These are phyloP conservation scores for Arthrobotrys sinensis DNA, from an alignment of 2,329 filamentous ascomycete species.

Conservation along the genomic window DNA sequence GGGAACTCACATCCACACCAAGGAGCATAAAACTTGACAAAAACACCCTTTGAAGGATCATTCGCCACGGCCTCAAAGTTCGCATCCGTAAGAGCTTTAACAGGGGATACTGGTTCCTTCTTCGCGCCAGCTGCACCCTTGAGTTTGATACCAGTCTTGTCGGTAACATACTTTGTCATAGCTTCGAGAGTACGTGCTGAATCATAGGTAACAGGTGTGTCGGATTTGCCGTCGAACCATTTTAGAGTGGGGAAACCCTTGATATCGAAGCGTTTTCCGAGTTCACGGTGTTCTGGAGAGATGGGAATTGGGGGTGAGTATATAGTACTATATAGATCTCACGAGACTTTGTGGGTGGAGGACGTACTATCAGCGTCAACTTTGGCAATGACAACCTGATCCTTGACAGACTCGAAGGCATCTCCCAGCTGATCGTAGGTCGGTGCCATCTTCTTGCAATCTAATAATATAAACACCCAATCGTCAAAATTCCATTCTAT, in stretches of 20 bases:
- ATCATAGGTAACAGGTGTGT: slow-evolving; percentile 86
- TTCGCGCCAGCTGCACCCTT: slow-evolving; percentile 75
- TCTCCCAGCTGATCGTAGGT: slow-evolving; percentile 64
- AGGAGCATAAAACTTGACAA: slow-evolving; percentile 97
- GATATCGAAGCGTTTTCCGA: slow-evolving; percentile 89
- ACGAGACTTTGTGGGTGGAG: neutral
- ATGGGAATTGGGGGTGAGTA: neutral
- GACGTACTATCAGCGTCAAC: slow-evolving; percentile 84
- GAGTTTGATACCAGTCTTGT: slow-evolving; percentile 87
- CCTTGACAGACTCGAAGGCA: slow-evolving; percentile 67
- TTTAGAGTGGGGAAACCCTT: slow-evolving; percentile 98
- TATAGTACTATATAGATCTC: neutral
- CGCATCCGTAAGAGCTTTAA: slow-evolving; percentile 84
- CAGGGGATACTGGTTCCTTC: slow-evolving; percentile 79
- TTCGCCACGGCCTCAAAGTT: slow-evolving; percentile 81
- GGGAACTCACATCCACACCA: slow-evolving; percentile 92
- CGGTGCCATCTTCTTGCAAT: slow-evolving; percentile 65
- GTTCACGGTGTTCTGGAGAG: slow-evolving; percentile 76
- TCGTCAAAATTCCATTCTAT: neutral
- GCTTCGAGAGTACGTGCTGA: slow-evolving; percentile 90
- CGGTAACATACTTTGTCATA: slow-evolving; percentile 82
- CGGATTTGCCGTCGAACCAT: slow-evolving; percentile 96
- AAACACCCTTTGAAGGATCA: slow-evolving; percentile 86
- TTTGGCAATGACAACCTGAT: slow-evolving; percentile 89
- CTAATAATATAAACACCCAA: slow-evolving; percentile 49